Evolutionary conservation across 768 basidiomycete genomes (phyloP).

Genomic region (Leccinum pellstonianum): DNA sequence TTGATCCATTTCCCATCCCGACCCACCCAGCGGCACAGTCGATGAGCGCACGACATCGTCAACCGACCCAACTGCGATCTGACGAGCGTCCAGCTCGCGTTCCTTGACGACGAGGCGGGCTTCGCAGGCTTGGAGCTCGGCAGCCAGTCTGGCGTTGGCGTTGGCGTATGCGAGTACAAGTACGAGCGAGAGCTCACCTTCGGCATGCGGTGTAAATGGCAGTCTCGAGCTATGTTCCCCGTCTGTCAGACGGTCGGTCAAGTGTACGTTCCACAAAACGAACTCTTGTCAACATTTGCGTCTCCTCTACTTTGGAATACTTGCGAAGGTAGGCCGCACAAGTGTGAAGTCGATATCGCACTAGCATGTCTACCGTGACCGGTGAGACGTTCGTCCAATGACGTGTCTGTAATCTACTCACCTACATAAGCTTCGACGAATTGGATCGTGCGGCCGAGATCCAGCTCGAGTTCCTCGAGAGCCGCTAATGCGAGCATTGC

Average conservation of each 20-base stretch:
- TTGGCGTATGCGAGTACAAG: too few relatives aligned
- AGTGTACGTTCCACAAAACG: constrained; percentile 2
- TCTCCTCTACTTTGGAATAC: constrained; percentile 48
- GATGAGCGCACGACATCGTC: too few relatives aligned
- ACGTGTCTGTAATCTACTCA: constrained; percentile 31
- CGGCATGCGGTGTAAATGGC: constrained; percentile 69
- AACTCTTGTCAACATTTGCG: constrained; percentile 57
- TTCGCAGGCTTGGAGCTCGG: too few relatives aligned
- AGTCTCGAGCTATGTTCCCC: constrained; percentile 60
- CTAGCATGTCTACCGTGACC: constrained; percentile 53
- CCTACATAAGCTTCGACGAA: constrained; percentile 80
- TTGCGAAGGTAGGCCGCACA: constrained; percentile 78
- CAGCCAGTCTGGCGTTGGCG: too few relatives aligned
- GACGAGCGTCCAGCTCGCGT: too few relatives aligned
- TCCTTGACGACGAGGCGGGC: too few relatives aligned
- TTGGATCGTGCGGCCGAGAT: constrained; percentile 40
- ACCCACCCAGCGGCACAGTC: too few relatives aligned
- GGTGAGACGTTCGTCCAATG: neutral
- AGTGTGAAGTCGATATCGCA: constrained; percentile 57
- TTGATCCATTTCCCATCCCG: too few relatives aligned
- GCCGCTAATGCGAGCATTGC: constrained; percentile 67
- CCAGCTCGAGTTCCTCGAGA: constrained; percentile 53
- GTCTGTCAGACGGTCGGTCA: neutral
- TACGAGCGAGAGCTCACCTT: constrained; percentile 39
- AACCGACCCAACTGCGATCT: too few relatives aligned